These are phyloP conservation scores for Phytophthora nicotianae DNA, from an alignment of 352 stramenopile genomes.

Conservation along the genomic window DNA sequence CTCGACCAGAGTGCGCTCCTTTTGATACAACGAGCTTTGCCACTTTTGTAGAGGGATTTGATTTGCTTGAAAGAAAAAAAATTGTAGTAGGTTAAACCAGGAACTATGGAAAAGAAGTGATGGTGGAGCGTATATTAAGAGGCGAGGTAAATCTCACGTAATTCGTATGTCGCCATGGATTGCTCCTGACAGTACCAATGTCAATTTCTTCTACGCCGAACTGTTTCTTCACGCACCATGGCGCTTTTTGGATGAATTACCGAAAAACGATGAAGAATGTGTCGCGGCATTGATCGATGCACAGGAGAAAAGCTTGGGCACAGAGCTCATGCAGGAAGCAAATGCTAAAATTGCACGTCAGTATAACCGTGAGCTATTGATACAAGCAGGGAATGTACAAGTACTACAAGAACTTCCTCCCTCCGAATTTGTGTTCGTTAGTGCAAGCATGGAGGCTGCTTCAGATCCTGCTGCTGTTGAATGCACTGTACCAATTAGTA, in stretches of 20 bases:
- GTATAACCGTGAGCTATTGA: background rate
- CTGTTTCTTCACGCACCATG: conserved; percentile 7
- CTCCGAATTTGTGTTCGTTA: conserved; percentile 5
- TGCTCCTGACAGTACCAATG: background rate
- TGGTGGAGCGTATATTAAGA: conserved; percentile 1
- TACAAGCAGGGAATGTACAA: background rate
- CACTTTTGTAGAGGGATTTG: conserved; percentile 8
- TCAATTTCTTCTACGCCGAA: conserved; percentile 10
- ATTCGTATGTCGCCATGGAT: conserved; percentile 5
- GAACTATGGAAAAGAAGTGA: conserved; percentile 1
- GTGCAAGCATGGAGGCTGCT: background rate
- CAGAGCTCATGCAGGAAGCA: conserved; percentile 1
- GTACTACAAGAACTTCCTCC: background rate
- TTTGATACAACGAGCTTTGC: conserved; percentile 11
- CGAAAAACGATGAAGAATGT: conserved; percentile 7
- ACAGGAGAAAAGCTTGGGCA: background rate
- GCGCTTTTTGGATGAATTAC: conserved; percentile 4
- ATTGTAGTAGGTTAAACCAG: background rate
- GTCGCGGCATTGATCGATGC: background rate
- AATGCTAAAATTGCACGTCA: conserved; percentile 5
- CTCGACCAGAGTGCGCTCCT: background rate
- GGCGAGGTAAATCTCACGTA: background rate
- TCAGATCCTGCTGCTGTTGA: background rate
- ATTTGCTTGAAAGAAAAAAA: background rate
- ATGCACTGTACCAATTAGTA: no score